Base-by-base conservation (phyloP, 1,139 yeast species). In the Hyphopichia wangnamkhiaoensis region DNA sequence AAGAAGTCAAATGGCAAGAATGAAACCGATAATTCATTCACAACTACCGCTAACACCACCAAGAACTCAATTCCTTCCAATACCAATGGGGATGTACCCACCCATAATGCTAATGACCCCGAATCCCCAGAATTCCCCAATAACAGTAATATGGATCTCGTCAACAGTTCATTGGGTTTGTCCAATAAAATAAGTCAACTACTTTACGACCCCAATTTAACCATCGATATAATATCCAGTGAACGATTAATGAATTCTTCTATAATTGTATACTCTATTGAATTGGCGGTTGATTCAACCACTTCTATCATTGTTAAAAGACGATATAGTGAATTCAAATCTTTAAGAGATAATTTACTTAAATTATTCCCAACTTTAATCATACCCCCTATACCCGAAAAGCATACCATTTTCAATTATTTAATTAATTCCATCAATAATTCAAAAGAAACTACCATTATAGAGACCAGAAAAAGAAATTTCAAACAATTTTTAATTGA, bases 341-440 rank as follows among this genome's bases (percentile, higher is more conserved):
- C 80, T 9, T 60, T 78, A 7, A 58, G 83, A 33, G 72, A 69
- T 37, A 66, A 63, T 44, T 52, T 79, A 29, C 55, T 67, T 33
- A 65, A 65, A 48, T 57, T 77, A 33, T 76, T 65, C 46, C 83
- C 82, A 4, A 74, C 80, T 1, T 54, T 70, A 29, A 64, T 78
- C 13, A 62, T 79, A 9, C 82, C 84, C 2, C 81, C 82, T 2
- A 72, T 79, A 13, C 84, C 84, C 0, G 82, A 76, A 46, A 79
- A 78, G 46, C 84, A 79, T 48, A 71, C 82, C 1, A 47, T 79
- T 6, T 54, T 72, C 39, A 62, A 70, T 32, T 71, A 67, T 43
- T 55, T 73, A 37, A 53, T 71, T 40, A 70, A 68, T 40, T 63
- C 76, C 25, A 53, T 72, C 39, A 67, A 70, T 44, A 64, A 54